Conservation (phyloP, 1,284 basidiomycete genomes). For the Porogramme epimiltina region DNA sequence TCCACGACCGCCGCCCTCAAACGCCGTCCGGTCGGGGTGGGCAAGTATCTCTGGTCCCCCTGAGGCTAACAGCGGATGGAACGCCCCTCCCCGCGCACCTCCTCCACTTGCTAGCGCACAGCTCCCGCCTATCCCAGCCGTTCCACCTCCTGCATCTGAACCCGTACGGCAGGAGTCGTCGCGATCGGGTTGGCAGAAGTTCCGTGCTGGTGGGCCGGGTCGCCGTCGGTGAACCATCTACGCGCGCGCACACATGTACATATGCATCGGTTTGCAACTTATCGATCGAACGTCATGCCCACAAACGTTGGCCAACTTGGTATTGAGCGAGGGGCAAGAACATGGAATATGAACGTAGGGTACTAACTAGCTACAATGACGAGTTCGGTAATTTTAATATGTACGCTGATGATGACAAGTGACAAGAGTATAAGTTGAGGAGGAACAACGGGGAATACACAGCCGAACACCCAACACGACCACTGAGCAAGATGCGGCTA, state of each 20-base stretch:
- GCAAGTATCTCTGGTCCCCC: not conserved
- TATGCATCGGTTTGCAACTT: too few relatives aligned
- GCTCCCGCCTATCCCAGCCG: not conserved
- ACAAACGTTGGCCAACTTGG: too few relatives aligned
- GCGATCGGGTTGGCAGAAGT: conserved; percentile 57
- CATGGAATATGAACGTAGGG: conserved; percentile 29
- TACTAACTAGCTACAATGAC: conserved; percentile 39
- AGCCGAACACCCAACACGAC: conserved; percentile 9
- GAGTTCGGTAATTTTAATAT: conserved; percentile 37
- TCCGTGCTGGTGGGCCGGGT: conserved; percentile 35
- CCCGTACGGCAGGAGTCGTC: conserved; percentile 23
- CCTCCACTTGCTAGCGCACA: conserved; percentile 7
- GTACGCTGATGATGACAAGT: conserved; percentile 24
- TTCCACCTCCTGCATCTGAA: not conserved
- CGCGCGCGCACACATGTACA: too few relatives aligned
- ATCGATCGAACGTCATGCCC: too few relatives aligned
- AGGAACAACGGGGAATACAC: conserved; percentile 13
- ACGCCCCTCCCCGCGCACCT: not conserved
- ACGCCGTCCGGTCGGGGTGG: conserved; percentile 12
- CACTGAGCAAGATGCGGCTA: conserved; percentile 15
- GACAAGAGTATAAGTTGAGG: conserved; percentile 20
- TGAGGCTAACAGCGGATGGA: conserved; percentile 6
- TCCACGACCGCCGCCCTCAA: conserved; percentile 23
- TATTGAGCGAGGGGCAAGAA: conserved; percentile 5
- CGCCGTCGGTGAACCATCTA: conserved; percentile 30